Base-by-base conservation (phyloP, 352 stramenopile genomes). In the Phytophthora parvispora region DNA sequence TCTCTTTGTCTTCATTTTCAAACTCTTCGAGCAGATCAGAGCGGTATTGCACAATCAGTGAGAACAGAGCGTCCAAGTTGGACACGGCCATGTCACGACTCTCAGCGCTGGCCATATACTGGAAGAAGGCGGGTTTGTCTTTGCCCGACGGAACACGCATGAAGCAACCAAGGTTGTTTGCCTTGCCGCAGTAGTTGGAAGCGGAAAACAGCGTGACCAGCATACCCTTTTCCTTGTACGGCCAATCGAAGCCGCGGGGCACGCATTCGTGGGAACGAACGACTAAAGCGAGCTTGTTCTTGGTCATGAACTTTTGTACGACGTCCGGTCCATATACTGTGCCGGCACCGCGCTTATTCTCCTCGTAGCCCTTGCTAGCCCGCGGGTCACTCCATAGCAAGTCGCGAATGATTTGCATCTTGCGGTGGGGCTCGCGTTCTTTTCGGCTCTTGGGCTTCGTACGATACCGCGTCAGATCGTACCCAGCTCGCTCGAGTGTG, bases 181-280 rank as follows among this genome's bases (percentile, higher is more conserved):
- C 86, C 54, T 91, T 91, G 52, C 87, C 86, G 57, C 89, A 93
- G 65, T 97, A 97, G 54, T 95, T 95, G 34, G 87, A 96, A 36
- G 90, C 90, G 22, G 88, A 96, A 57, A 97, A 97, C 20, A 97
- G 71, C 50, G 90, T 97, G 13, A 97, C 83, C 32, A 97, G 80
- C 84, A 93, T 93, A 28, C 87, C 86, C 64, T 94, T 93, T 49
- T 93, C 89, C 40, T 75, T 76, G 69, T 87, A 95, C 43, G 84
- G 82, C 87, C 84, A 94, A 60, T 92, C 83, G 58, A 94, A 96
- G 28, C 90, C 90, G 55, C 78, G 74, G 9, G 88, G 87, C 31
- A 95, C 84, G 53, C 87, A 96, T 74, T 97, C 88, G 74, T 97
- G 90, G 6, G 89, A 95, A 16, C 90, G 90, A 48, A 97, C 86